Conservation (phyloP, 2,329 filamentous ascomycete species). For the Xylaria sp. region DNA sequence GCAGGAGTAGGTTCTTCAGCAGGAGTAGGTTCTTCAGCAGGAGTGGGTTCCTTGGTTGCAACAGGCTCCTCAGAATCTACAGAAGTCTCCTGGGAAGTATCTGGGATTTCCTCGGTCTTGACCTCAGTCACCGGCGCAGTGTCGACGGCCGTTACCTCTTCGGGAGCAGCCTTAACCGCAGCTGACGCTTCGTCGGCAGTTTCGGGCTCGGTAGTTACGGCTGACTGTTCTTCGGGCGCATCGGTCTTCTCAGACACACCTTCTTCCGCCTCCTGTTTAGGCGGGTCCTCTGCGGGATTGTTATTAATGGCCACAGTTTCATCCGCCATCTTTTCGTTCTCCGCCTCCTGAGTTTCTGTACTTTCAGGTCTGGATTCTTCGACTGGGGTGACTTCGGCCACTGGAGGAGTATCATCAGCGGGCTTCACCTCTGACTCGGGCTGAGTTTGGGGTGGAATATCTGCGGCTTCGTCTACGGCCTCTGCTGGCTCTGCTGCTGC, state of each 20-base stretch:
- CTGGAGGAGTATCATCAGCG: constrained; percentile 8
- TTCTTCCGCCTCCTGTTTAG: constrained; percentile 19
- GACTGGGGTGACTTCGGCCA: constrained; percentile 1
- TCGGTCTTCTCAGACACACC: constrained; percentile 4
- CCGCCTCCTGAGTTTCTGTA: constrained; percentile 12
- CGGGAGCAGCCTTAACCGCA: background rate
- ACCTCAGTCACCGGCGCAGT: background rate
- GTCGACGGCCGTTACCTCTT: constrained; percentile 18
- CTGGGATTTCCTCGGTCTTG: background rate
- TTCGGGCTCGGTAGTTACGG: background rate
- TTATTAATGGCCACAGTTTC: constrained; percentile 4
- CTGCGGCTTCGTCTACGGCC: constrained; percentile 2
- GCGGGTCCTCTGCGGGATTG: background rate
- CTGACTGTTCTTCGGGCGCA: constrained; percentile 11
- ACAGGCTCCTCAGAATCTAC: constrained; percentile 1
- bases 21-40: constrained; percentile 1
- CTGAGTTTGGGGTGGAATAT: constrained; percentile 16
- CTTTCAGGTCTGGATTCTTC: constrained; percentile 21
- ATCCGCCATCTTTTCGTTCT: constrained; percentile 15
- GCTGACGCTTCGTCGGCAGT: background rate
- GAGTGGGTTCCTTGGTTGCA: background rate
- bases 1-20: background rate
- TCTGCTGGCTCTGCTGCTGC: constrained; percentile 2
- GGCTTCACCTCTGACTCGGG: constrained; percentile 13
- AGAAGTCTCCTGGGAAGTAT: constrained; percentile 21